Percentiles rank a stretch among this genome's conserved stretches.
Conservation (phyloP, 495 filamentous ascomycete genomes). For the Aspergillus mulundensis region DNA sequence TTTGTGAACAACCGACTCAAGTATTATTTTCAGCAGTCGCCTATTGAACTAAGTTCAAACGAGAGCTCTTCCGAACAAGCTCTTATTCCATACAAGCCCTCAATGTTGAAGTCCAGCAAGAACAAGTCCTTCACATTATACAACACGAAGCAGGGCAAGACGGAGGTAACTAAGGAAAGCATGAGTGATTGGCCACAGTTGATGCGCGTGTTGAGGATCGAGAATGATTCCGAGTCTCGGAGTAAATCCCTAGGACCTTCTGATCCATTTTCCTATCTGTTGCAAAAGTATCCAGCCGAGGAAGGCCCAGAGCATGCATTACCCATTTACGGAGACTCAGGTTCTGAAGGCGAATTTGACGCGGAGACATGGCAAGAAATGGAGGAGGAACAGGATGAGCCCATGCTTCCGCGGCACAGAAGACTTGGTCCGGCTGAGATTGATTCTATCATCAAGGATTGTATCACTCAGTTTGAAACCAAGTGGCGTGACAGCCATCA, state of each 20-base stretch:
- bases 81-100: conserved; percentile 23
- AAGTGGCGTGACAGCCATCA: conserved; percentile 55
- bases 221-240: background rate
- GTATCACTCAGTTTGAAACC: conserved; percentile 46
- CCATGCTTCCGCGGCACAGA: conserved; percentile 12
- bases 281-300: conserved; percentile 44
- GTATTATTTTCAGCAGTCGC: conserved; percentile 22
- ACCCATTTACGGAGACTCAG: conserved; percentile 65
- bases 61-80: conserved; percentile 15
- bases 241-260: background rate
- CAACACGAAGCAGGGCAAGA: conserved; percentile 18
- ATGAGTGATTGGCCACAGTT: conserved; percentile 23
- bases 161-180: conserved; percentile 22
- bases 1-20: conserved; percentile 26
- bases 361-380: conserved; percentile 61
- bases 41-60: conserved; percentile 12
- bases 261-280: conserved; percentile 20
- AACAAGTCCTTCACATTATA: conserved; percentile 25
- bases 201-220: background rate
- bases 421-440: conserved; percentile 46
- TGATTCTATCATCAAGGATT: conserved; percentile 47
- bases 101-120: conserved; percentile 6
- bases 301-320: conserved; percentile 46
- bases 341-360: conserved; percentile 51
- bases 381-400: conserved; percentile 44